Base-by-base conservation (phyloP, 225 moss, liverwort and hornwort genomes). In the Bryum argenteum region DNA sequence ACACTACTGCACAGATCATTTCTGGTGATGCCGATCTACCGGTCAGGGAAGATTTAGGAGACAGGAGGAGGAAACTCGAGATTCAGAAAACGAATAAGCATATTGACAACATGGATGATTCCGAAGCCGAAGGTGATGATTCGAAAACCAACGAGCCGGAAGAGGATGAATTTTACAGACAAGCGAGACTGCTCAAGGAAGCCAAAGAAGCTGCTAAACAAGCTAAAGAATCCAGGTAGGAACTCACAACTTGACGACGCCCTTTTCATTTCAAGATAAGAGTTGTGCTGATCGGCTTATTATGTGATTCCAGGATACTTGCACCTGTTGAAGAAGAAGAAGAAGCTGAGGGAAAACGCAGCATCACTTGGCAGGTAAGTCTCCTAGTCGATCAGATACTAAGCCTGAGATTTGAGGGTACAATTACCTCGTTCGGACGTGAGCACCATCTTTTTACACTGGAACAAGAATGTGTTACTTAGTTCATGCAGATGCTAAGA, bases 21-120 rank as follows among this genome's bases (percentile, higher is more conserved):
- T 94, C 97, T 69, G 97, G 97, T 74, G 97, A 98, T 85, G 85
- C 94, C 17, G 91, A 98, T 82, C 65, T 98, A 69, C 94, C 94
- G 8, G 74, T 80, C 16, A 88, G 78, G 80, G 97, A 91, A 62
- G 94, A 92, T 55, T 81, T 98, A 65, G 97, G 94, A 75, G 97
- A 94, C 43, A 89, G 94, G 57, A 84, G 97, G 61, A 88, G 94
- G 74, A 98, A 88, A 69, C 88, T 74, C 20, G 97, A 94, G 55
- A 88, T 91, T 63, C 82, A 85, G 61, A 87, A 81, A 71, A 81
- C 89, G 14, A 86, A 80, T 20, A 70, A 80, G 42, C 70, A 71
- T 23, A 21, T 75, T 58, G 70, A 20, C 51, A 48, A 65, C 18
- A 72, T 79, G 59, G 73, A 61, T 73, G 82, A 77, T 33, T 66